phyloP scores from a whole-genome alignment of 352 stramenopile species.

The Pythium inflatum region DNA sequence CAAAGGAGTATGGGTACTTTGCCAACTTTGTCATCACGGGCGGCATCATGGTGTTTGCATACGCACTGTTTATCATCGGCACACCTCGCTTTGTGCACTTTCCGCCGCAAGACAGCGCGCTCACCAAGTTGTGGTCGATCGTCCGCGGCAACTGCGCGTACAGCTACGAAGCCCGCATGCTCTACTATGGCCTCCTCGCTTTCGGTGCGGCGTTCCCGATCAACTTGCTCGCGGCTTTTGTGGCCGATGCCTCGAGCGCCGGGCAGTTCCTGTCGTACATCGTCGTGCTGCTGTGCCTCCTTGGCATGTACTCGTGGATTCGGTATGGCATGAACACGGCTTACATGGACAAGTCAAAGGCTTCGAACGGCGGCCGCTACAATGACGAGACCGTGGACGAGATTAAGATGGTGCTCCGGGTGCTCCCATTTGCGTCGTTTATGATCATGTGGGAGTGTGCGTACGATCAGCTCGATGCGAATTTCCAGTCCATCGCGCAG shows the following conservation, averaged over 20 bases:
- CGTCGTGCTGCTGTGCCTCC: conserved; percentile 62
- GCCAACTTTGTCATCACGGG: conserved; percentile 85
- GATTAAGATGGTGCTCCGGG: conserved; percentile 85
- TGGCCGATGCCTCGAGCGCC: conserved; percentile 51
- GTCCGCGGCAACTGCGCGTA: conserved; percentile 78
- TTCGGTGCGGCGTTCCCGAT: conserved; percentile 67
- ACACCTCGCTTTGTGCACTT: conserved; percentile 76
- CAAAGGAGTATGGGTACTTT: conserved; percentile 88
- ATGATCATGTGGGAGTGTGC: conserved; percentile 90
- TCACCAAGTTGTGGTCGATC: conserved; percentile 77
- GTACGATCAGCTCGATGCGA: conserved; percentile 86
- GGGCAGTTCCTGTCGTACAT: conserved; percentile 80
- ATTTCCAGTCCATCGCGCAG: conserved; percentile 88
- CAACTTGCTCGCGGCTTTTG: conserved; percentile 79
- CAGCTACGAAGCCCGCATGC: conserved; percentile 77
- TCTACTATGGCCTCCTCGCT: conserved; percentile 75
- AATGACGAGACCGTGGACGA: conserved; percentile 86
- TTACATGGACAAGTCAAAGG: conserved; percentile 87
- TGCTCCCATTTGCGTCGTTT: conserved; percentile 87
- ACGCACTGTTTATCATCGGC: conserved; percentile 66
- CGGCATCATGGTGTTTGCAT: conserved; percentile 83
- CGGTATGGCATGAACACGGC: conserved; percentile 79
- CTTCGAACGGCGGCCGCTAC: conserved; percentile 75
- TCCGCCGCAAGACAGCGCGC: conserved; percentile 67
- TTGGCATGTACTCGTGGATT: conserved; percentile 86